Evolutionary conservation across 495 filamentous ascomycete species (phyloP), one percentile per base, ranked within the genome.

Genomic region (Aspergillus panamensis): DNA sequence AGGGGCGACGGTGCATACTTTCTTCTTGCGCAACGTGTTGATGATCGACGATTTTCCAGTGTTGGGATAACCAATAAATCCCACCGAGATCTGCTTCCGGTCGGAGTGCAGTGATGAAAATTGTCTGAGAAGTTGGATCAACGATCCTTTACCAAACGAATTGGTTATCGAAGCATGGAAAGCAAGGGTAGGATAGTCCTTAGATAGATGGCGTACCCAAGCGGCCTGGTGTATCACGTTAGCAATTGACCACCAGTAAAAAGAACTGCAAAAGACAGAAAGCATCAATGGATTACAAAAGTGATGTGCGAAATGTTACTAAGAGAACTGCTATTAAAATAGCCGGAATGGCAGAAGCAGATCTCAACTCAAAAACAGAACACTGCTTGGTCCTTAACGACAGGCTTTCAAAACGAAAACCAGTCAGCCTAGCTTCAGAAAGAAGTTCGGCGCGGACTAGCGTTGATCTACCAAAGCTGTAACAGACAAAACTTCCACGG

Each of bases 221-320:
- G 85, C 81, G 61, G 92, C 91, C 91, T 96, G 67, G 60, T 64
- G 49, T 61, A 51, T 14, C 53, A 70, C 57, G 68, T 83, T 72
- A 84, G 79, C 59, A 66, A 60, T 25, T 57, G 50, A 59, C 60
- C 57, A 68, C 48, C 59, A 70, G 58, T 51, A 62, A 55, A 51
- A 61, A 53, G 21, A 49, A 63, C 51, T 57, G 45, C 16, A 39
- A 37, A 53, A 20, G 64, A 21, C 51, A 35, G 20, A 53, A 60
- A 55, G 19, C 39, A 47, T 54, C 30, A 55, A 55, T 21, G 19
- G 14, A 60, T 44, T 31, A 51, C 16, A 32, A 53, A 29, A 49
- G 14, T 6, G 63, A 89, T 98, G 93, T 98, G 83, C 95, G 92
- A 88, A 87, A 88, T 91, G 87, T 89, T 87, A 96, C 93, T 98